A percentile compares a stretch with the other conserved stretches of the same genome.
phyloP scores from a whole-genome alignment of 441 rosid species.

The Sinapis alba region DNA sequence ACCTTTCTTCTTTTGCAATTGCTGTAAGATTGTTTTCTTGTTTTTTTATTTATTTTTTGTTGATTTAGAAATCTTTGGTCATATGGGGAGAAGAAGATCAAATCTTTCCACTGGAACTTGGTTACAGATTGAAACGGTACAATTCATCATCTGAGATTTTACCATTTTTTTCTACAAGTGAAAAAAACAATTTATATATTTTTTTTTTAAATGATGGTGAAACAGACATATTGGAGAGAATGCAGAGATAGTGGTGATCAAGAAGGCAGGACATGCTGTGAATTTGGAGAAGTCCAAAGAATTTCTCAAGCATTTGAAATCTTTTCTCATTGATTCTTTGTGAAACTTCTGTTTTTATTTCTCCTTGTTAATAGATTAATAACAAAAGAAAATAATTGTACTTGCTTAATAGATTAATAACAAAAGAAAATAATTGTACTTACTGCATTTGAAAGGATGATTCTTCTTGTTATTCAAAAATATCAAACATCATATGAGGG shows the following conservation, averaged over 20 bases:
- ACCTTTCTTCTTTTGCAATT: neutral
- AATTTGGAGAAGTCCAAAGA: slow-evolving; percentile 73
- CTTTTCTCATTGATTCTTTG: slow-evolving; percentile 47
- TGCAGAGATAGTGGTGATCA: slow-evolving; percentile 61
- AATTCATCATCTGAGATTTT: neutral
- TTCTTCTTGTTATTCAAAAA: neutral
- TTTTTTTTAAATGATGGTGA: neutral
- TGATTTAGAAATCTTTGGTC: slow-evolving; percentile 49
- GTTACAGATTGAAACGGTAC: neutral
- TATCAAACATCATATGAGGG: neutral
- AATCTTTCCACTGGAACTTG: neutral
- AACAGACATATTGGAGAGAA: slow-evolving; percentile 68
- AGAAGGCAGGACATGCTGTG: slow-evolving; percentile 81
- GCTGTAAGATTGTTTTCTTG: neutral
- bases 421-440: too few relatives aligned
- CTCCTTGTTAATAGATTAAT: neutral
- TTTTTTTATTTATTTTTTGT: neutral
- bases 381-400: neutral
- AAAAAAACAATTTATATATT: neutral
- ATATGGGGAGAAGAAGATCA: slow-evolving; percentile 25
- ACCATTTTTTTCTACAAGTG: neutral
- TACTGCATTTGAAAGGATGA: neutral
- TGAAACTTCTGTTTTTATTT: neutral
- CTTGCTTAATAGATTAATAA: too few relatives aligned
- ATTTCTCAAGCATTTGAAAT: slow-evolving; percentile 61